Conservation (phyloP, 2,329 filamentous ascomycete species). For the Fusarium phyllophilum region DNA sequence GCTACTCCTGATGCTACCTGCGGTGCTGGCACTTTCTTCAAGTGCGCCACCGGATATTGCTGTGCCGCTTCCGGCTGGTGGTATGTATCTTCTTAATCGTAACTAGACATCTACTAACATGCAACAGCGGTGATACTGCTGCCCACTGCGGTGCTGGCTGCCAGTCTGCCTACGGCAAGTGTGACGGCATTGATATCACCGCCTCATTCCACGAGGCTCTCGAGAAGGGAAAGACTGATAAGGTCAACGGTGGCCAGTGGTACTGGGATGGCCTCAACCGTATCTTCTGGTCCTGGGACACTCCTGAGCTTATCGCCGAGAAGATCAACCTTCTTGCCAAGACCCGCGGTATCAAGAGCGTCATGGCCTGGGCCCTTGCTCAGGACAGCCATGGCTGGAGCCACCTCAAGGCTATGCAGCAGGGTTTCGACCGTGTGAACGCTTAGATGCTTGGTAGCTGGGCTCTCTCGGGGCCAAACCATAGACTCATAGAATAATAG, state of each 20-base stretch:
- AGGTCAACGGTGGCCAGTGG: slow-evolving; percentile 63
- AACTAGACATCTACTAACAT: background rate
- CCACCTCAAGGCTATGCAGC: slow-evolving; percentile 56
- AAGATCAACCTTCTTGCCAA: slow-evolving; percentile 59
- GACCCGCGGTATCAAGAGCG: slow-evolving; percentile 57
- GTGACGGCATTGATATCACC: slow-evolving; percentile 32
- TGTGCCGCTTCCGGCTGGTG: slow-evolving; percentile 37
- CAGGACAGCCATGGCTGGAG: slow-evolving; percentile 58
- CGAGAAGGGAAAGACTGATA: slow-evolving; percentile 54
- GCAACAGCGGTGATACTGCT: slow-evolving; percentile 20
- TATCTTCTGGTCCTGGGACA: slow-evolving; percentile 68
- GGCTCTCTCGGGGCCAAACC: background rate
- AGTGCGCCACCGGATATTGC: slow-evolving; percentile 30
- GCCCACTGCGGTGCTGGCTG: slow-evolving; percentile 38
- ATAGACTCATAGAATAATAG: background rate
- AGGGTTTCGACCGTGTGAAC: slow-evolving; percentile 14
- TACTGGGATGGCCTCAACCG: slow-evolving; percentile 59
- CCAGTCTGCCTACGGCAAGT: slow-evolving; percentile 32
- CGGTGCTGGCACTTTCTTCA: slow-evolving; percentile 26
- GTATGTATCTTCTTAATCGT: slow-evolving; percentile 1
- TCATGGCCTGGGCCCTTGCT: slow-evolving; percentile 64
- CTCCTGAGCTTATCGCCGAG: slow-evolving; percentile 55
- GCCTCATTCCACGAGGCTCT: slow-evolving; percentile 55
- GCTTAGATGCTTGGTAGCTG: background rate
- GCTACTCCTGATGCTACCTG: slow-evolving; percentile 31